These are phyloP conservation scores for Fusarium xylarioides DNA, from an alignment of 2,329 filamentous ascomycete species.

Conservation along the genomic window DNA sequence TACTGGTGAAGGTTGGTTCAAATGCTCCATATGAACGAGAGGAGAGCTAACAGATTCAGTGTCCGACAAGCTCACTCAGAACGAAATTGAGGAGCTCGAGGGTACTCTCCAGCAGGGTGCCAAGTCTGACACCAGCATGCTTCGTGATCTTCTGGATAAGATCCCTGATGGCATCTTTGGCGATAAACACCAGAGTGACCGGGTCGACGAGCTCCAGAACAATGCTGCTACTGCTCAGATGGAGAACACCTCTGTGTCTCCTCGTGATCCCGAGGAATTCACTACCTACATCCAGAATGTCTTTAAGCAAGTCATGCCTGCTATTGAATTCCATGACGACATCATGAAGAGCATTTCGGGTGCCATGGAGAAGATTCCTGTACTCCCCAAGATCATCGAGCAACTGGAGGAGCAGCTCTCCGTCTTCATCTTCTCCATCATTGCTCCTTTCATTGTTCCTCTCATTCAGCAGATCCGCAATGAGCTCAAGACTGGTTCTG, in stretches of 20 bases:
- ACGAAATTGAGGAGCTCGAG: slow-evolving; percentile 88
- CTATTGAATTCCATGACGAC: slow-evolving; percentile 90
- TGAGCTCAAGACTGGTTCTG: slow-evolving; percentile 85
- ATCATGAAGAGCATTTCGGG: slow-evolving; percentile 81
- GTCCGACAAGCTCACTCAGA: slow-evolving; percentile 89
- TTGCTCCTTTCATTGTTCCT: slow-evolving; percentile 87
- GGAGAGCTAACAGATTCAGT: slow-evolving; percentile 56
- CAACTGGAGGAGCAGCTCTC: slow-evolving; percentile 88
- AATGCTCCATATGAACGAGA: background rate
- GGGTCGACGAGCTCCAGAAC: slow-evolving; percentile 81
- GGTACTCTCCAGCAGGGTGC: slow-evolving; percentile 76
- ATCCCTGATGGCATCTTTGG: slow-evolving; percentile 85
- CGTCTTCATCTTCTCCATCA: slow-evolving; percentile 88
- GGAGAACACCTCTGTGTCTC: slow-evolving; percentile 76
- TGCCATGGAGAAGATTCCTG: slow-evolving; percentile 84
- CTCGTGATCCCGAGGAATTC: slow-evolving; percentile 84
- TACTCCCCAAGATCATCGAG: slow-evolving; percentile 85
- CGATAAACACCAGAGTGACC: slow-evolving; percentile 74
- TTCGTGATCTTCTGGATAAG: slow-evolving; percentile 82
- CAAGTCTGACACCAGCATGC: slow-evolving; percentile 73
- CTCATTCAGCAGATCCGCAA: slow-evolving; percentile 87
- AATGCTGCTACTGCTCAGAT: slow-evolving; percentile 80
- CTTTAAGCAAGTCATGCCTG: slow-evolving; percentile 84
- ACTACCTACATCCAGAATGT: slow-evolving; percentile 78
- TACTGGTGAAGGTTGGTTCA: slow-evolving; percentile 66